Conservation (phyloP, 257 asterid species). For the Solanum commersonii region DNA sequence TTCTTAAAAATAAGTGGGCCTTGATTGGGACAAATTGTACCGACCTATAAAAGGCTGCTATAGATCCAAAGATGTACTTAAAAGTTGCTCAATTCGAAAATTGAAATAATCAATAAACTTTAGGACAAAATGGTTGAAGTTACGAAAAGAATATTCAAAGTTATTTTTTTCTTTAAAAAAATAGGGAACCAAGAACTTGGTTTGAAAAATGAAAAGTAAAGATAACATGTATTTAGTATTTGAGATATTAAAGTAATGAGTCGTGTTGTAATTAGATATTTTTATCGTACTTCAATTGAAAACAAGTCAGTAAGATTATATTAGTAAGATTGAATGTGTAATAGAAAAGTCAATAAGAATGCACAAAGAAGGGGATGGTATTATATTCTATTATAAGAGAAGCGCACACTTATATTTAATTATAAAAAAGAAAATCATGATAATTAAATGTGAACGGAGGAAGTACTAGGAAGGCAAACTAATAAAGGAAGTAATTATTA, state of each 20-base stretch:
- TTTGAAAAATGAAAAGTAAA: neutral
- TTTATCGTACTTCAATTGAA: neutral
- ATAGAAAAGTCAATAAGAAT: neutral
- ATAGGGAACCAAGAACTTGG: neutral
- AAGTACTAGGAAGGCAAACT: neutral
- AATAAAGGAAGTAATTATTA: neutral
- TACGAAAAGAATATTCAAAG: neutral
- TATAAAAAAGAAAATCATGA: no score
- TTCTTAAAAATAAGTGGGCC: conserved; percentile 15
- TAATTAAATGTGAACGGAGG: no score
- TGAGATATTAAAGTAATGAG: neutral
- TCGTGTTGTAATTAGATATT: neutral
- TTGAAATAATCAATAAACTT: neutral
- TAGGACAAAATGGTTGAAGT: neutral
- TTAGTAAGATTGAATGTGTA: neutral
- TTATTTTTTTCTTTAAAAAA: neutral
- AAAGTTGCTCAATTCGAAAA: neutral
- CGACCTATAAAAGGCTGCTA: conserved; percentile 30
- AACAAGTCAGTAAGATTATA: neutral
- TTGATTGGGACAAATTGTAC: conserved; percentile 39
- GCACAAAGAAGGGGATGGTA: neutral
- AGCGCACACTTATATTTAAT: no score
- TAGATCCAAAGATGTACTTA: neutral
- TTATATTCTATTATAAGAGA: neutral
- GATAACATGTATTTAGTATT: neutral